These are phyloP conservation scores for Casaregolazyma lundiana DNA, from an alignment of 1,139 yeast species.

Conservation along the genomic window DNA sequence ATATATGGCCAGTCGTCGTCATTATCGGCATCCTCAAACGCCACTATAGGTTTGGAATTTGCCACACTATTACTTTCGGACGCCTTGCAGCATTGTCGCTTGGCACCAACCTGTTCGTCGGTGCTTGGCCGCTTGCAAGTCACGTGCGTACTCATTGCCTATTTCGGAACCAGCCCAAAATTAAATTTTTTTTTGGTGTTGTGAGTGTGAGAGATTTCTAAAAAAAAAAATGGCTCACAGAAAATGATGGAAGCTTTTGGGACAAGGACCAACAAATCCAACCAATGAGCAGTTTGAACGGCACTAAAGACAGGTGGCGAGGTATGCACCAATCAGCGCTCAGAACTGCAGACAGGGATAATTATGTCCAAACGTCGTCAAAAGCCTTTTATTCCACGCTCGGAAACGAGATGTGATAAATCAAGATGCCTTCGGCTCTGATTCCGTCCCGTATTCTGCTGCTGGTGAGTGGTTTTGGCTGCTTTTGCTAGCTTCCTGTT, in stretches of 20 bases:
- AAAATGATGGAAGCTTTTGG: constrained; percentile 7
- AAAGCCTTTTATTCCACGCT: neutral
- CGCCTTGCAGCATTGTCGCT: constrained; percentile 8
- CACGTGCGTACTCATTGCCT: constrained; percentile 8
- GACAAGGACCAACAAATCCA: no score
- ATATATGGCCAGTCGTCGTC: constrained; percentile 18
- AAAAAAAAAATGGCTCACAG: constrained; percentile 2
- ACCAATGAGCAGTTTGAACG: neutral
- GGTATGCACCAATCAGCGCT: constrained; percentile 6
- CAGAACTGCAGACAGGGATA: neutral
- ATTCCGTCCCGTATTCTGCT: neutral
- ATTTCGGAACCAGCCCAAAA: neutral
- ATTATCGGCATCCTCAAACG: constrained; percentile 12
- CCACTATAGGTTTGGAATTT: neutral
- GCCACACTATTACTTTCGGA: neutral
- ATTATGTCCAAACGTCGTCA: no score
- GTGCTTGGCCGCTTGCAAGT: neutral
- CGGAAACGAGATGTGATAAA: neutral
- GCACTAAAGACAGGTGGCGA: constrained; percentile 5
- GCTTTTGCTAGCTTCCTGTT: neutral
- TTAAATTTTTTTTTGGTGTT: no score
- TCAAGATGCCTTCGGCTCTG: constrained; percentile 2
- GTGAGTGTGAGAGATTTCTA: no score
- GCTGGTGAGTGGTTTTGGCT: neutral
- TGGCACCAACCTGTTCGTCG: neutral